Evolutionary conservation across 2,329 filamentous ascomycete species (phyloP).

Genomic region (Trichoderma hamatum): DNA sequence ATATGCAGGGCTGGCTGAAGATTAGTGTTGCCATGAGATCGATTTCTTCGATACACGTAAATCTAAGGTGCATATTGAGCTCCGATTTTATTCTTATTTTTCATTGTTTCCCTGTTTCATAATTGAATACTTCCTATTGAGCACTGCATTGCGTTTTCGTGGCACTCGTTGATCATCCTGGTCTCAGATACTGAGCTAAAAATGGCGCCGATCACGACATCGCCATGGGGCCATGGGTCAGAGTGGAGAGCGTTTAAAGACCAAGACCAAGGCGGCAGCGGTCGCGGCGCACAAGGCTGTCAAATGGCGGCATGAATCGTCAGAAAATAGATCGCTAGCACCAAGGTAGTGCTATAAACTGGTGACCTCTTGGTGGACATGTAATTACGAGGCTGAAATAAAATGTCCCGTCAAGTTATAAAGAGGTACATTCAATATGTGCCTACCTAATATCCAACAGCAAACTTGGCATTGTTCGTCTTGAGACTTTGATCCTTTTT

Average conservation of each 20-base stretch:
- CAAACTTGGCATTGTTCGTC: neutral
- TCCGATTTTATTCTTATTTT: neutral
- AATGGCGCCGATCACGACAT: constrained; percentile 29
- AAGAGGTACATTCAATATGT: neutral
- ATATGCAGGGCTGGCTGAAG: neutral
- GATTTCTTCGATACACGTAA: neutral
- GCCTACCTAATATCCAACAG: neutral
- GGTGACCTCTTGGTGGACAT: neutral
- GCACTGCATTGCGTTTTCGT: neutral
- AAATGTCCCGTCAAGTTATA: too few species aligned
- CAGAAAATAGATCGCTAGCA: neutral
- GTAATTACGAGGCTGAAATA: neutral
- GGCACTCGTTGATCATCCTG: neutral
- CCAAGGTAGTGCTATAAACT: neutral
- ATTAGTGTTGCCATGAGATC: neutral
- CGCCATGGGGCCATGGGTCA: constrained; percentile 10
- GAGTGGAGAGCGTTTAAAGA: constrained; percentile 12
- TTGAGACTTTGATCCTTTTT: neutral
- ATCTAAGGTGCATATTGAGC: neutral
- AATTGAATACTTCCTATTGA: neutral
- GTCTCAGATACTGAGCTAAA: constrained; percentile 23
- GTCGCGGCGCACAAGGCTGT: neutral
- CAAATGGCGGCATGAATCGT: neutral
- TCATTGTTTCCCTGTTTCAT: neutral
- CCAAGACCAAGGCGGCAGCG: neutral